Evolutionary conservation across 768 basidiomycete genomes (phyloP).

Genomic region (Auriscalpium vulgare): DNA sequence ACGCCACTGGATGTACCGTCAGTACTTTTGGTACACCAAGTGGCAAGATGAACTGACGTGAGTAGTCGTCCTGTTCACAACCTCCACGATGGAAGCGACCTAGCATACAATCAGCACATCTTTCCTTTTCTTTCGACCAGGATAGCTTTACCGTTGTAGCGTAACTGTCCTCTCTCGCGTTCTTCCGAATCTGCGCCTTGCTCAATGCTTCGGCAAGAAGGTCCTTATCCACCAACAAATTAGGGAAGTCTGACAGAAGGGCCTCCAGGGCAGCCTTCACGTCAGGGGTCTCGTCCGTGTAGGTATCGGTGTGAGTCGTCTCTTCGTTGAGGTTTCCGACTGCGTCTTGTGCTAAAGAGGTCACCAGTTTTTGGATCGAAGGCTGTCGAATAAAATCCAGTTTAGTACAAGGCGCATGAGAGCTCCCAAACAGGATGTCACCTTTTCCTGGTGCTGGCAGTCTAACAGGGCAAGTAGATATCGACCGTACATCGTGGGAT

Average conservation of each 20-base stretch:
- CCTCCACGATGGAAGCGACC: constrained; percentile 52
- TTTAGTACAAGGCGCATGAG: background rate
- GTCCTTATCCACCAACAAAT: constrained; percentile 30
- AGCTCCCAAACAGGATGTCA: constrained; percentile 19
- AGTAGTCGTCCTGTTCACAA: constrained; percentile 54
- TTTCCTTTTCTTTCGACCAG: background rate
- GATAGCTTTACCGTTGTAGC: constrained; percentile 33
- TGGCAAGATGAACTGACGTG: constrained; percentile 45
- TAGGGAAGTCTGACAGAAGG: constrained; percentile 44
- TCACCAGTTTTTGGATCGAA: constrained; percentile 67
- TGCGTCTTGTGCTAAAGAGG: constrained; percentile 54
- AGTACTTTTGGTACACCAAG: too few species aligned
- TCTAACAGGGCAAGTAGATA: constrained; percentile 51
- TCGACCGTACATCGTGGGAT: constrained; percentile 43
- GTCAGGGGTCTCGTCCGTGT: constrained; percentile 38
- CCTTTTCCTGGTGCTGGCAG: constrained; percentile 85
- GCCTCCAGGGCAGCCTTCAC: constrained; percentile 40
- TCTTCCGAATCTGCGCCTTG: constrained; percentile 37
- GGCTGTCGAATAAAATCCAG: constrained; percentile 34
- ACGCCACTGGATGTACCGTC: constrained; percentile 53
- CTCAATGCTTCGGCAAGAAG: constrained; percentile 37
- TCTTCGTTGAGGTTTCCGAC: constrained; percentile 56
- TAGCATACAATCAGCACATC: constrained; percentile 21
- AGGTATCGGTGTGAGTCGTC: constrained; percentile 53
- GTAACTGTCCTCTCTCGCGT: constrained; percentile 30